Evolutionary conservation across 73 alveolate genomes (phyloP), one percentile per base, ranked within the genome.

Genomic region (Tetrahymena elliotti): DNA sequence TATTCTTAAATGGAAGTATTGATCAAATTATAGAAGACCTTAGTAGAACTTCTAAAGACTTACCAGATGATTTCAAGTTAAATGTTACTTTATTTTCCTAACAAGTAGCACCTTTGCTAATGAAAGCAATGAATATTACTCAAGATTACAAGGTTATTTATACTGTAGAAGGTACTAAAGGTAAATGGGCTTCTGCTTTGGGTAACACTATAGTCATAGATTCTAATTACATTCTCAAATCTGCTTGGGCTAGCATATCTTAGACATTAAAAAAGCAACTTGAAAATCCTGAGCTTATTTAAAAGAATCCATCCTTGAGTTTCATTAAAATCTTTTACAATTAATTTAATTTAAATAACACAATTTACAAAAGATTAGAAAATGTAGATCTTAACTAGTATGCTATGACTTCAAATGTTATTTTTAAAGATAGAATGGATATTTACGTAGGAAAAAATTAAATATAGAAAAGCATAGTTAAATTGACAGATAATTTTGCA

Each of bases 111-210:
- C 88, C 88, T 3, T 0, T 68, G 1, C 1, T 68, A 11, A 83
- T 53, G 33, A 15, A 83, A 39, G 39, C 94, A 31, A 33, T 40
- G 53, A 94, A 94, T 39, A 39, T 94, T 31, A 83, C 94, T 0
- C 37, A 41, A n/a, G 94, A 94, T 39, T 93, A 83, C 1, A 39
- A 24, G 10, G 96, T 94, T 9, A 3, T 20, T 22, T 35, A 83
- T 9, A 10, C 52, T 24, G 92, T 94, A 0, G 94, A 94, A 27
- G 15, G 94, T 35, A 38, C 96, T n/a, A 94, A 40, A 39, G 96
- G 96, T 34, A 94, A 94, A 83, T 94, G 96, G 96, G 36, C 84
- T 33, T 93, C 92, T 94, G 94, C 92, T 33, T 38, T 94, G 20
- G 88, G 88, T 18, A 68, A 68, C n/a, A 68, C 88, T 22, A 68